Percentiles rank a stretch among this genome's conserved stretches.
phyloP scores from a whole-genome alignment of 768 basidiomycete genomes.

The Tricholomella constricta region DNA sequence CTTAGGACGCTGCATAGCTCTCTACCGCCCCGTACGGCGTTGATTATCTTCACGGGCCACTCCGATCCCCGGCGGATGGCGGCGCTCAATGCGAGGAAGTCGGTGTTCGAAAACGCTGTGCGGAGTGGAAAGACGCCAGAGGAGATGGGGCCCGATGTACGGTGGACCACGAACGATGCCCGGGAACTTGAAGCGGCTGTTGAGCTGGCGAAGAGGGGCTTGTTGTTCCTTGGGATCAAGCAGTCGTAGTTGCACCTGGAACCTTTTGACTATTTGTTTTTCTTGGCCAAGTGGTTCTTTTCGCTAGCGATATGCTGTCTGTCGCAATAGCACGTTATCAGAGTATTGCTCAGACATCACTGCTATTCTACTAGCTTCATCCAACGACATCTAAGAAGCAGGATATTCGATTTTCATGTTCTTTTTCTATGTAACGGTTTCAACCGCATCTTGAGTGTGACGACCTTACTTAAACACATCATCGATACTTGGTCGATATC shows the following conservation, averaged over 20 bases:
- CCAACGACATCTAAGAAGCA: no score
- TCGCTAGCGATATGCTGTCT: no score
- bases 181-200: constrained; percentile 80
- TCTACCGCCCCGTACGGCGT: constrained; percentile 77
- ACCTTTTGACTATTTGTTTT: no score
- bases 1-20: constrained; percentile 62
- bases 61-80: constrained; percentile 85
- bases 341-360: no score
- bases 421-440: no score
- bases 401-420: no score
- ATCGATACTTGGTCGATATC: no score
- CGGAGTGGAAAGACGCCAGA: constrained; percentile 57
- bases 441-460: no score
- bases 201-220: constrained; percentile 76
- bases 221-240: constrained; percentile 77
- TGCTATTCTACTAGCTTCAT: no score
- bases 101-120: constrained; percentile 68
- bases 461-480: no score
- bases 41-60: constrained; percentile 88
- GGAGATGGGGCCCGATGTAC: constrained; percentile 52
- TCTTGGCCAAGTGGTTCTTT: neutral
- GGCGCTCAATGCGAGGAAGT: constrained; percentile 66
- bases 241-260: constrained; percentile 20
- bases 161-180: constrained; percentile 80
- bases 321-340: no score